Evolutionary conservation across 371 early-diverging fungal genomes (phyloP), one percentile per base, ranked within the genome.

Genomic region (Syncephalastrum sp.): DNA sequence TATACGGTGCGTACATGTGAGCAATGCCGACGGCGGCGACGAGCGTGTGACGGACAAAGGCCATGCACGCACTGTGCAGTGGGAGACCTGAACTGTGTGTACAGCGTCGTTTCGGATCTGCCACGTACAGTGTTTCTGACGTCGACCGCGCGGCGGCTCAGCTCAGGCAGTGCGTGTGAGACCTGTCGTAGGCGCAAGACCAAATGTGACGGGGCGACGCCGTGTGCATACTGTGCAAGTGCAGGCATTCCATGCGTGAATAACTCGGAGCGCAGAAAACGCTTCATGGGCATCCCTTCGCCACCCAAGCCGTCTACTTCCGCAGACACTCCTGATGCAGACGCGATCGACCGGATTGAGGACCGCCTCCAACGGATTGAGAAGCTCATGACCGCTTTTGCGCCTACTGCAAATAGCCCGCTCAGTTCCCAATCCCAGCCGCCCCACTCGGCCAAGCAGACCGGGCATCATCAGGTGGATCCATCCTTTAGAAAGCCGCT

Each of bases 141-240:
- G 2, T 66, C 56, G 41, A 72, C 59, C 3, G 67, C 78, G 4
- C 72, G 79, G 46, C 66, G 79, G 4, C 45, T 79, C 23, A 74
- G 72, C 51, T 74, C 74, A 47, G 79, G 79, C 19, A 74, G 74
- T 43, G 79, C 79, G 17, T 79, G 79, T 54, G 79, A 79, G 61
- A 74, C 72, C 6, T 79, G 79, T 50, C 68, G 79, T 38, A 61
- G 74, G 58, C 67, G 79, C 41, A 79, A 79, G 54, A 79, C 79
- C 15, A 79, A 79, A 51, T 79, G 79, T 59, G 79, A 79, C 64
- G 79, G 79, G 21, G 64, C 69, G 2, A 61, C 59, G 47, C 79
- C 79, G 27, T 79, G 79, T 58, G 61, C 64, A 2, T 79, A 69
- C 46, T 79, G 79, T 65, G 68, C 74, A 3, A 59, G 65, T 23